These are phyloP conservation scores for Fusarium abutilonis DNA, from an alignment of 2,329 filamentous ascomycete species.

Conservation along the genomic window DNA sequence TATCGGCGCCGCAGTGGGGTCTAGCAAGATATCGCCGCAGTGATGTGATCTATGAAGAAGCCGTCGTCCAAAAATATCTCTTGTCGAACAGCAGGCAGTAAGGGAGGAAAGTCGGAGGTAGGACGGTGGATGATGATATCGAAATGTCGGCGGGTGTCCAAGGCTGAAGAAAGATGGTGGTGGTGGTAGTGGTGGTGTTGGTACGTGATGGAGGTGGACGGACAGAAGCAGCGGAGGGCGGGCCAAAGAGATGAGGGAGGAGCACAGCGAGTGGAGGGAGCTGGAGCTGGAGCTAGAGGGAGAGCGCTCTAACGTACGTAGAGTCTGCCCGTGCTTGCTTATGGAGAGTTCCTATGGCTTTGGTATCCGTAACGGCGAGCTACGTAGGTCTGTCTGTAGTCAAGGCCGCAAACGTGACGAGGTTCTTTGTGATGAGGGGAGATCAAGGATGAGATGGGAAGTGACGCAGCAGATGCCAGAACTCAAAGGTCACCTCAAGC, in stretches of 20 bases:
- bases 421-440: constrained; percentile 15
- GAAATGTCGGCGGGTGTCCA: constrained; percentile 33
- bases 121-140: constrained; percentile 29
- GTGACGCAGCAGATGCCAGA: constrained; percentile 38
- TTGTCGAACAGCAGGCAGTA: constrained; percentile 5
- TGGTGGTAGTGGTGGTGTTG: constrained; percentile 13
- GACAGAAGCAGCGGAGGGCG: constrained; percentile 27
- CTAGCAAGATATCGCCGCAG: constrained; percentile 37
- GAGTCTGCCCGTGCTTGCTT: constrained; percentile 31
- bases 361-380: not conserved
- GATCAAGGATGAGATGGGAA: constrained; percentile 30
- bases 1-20: constrained; percentile 40
- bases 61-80: constrained; percentile 30
- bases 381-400: not conserved
- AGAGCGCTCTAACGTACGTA: constrained; percentile 8
- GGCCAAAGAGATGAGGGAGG: constrained; percentile 39
- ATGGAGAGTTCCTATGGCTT: not conserved
- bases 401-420: constrained; percentile 12
- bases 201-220: constrained; percentile 13
- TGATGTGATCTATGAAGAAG: constrained; percentile 20
- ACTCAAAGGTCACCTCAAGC: constrained; percentile 32
- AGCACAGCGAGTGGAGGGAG: constrained; percentile 31
- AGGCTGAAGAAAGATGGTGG: constrained; percentile 33
- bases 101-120: constrained; percentile 22
- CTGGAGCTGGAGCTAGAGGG: constrained; percentile 15